Conservation (phyloP, 495 filamentous ascomycete species). For the Xylaria flabelliformis region DNA sequence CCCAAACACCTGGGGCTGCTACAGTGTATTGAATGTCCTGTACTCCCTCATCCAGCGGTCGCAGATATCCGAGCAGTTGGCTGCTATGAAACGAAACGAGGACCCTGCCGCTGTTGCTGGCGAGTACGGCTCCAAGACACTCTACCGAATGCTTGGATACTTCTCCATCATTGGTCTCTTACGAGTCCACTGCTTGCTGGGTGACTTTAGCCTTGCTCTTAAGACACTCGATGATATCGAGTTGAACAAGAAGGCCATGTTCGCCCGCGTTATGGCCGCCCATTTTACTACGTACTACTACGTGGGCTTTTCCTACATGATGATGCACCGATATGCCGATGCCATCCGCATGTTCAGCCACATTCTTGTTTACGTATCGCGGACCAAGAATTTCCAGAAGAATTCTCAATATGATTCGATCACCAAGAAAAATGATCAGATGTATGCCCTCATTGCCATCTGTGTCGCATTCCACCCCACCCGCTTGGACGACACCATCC, state of each 20-base stretch:
- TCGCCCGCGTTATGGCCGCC: slow-evolving; percentile 98
- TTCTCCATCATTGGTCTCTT: slow-evolving; percentile 98
- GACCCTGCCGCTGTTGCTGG: slow-evolving; percentile 85
- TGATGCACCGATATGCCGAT: slow-evolving; percentile 99
- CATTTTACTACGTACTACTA: slow-evolving; percentile 99
- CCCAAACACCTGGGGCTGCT: slow-evolving; percentile 99
- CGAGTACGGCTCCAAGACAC: slow-evolving; percentile 88
- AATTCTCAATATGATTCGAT: slow-evolving; percentile 96
- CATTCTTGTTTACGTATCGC: slow-evolving; percentile 97
- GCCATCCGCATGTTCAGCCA: slow-evolving; percentile 99
- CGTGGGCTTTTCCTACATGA: slow-evolving; percentile 99
- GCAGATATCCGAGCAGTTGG: slow-evolving; percentile 95
- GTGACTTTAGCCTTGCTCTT: slow-evolving; percentile 96
- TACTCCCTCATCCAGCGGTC: slow-evolving; percentile 98
- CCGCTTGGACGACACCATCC: slow-evolving; percentile 97
- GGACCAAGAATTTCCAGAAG: slow-evolving; percentile 99
- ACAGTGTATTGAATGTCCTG: slow-evolving; percentile 98
- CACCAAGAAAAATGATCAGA: slow-evolving; percentile 99
- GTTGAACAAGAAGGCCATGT: slow-evolving; percentile 99
- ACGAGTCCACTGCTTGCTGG: slow-evolving; percentile 93
- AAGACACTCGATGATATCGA: slow-evolving; percentile 99
- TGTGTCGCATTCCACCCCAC: slow-evolving; percentile 97
- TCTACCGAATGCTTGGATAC: slow-evolving; percentile 98
- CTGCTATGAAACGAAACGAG: slow-evolving; percentile 91
- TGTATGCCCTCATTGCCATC: slow-evolving; percentile 98